phyloP scores from a whole-genome alignment of 2,329 filamentous ascomycete genomes.

The Hirsutella thompsonii region DNA sequence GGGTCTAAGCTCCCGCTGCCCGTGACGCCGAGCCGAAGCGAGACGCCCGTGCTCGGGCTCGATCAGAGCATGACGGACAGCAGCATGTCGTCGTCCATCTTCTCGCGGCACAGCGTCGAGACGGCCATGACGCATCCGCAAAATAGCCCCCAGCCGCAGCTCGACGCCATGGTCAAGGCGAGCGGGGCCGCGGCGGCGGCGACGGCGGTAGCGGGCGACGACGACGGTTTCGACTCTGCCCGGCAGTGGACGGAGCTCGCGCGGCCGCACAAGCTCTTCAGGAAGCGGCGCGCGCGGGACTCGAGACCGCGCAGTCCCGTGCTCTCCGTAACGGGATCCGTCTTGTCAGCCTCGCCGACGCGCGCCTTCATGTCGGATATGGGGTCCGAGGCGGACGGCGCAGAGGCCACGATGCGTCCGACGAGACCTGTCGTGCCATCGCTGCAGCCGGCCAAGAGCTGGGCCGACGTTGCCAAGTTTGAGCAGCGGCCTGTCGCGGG shows the following conservation, averaged over 20 bases:
- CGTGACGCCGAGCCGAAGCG: conserved; percentile 22
- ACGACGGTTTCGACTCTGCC: too few relatives aligned
- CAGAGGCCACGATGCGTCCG: conserved; percentile 6
- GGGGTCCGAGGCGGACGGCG: conserved; percentile 4
- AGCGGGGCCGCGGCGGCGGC: too few relatives aligned
- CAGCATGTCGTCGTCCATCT: conserved; percentile 28
- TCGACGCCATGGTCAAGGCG: conserved; percentile 4
- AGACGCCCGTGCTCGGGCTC: conserved; percentile 19
- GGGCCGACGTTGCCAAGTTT: conserved; percentile 25
- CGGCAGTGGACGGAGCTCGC: conserved; percentile 13
- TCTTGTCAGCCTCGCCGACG: conserved; percentile 18
- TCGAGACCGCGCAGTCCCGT: conserved; percentile 10
- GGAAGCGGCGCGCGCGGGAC: conserved; percentile 1
- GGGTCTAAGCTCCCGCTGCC: conserved; percentile 25
- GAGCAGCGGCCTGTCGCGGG: conserved; percentile 5
- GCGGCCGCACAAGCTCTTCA: neutral
- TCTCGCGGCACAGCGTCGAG: conserved; percentile 23
- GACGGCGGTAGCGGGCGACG: too few relatives aligned
- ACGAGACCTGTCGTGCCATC: conserved; percentile 14
- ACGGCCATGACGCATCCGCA: conserved; percentile 18
- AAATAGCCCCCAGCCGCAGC: conserved; percentile 15
- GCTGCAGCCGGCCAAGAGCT: conserved; percentile 22
- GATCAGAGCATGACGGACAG: conserved; percentile 28
- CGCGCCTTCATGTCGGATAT: conserved; percentile 7
- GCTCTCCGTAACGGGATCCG: conserved; percentile 14